Evolutionary conservation across 2,329 filamentous ascomycete species (phyloP), one percentile per base, ranked within the genome.

Genomic region (Scedosporium aurantiacum): DNA sequence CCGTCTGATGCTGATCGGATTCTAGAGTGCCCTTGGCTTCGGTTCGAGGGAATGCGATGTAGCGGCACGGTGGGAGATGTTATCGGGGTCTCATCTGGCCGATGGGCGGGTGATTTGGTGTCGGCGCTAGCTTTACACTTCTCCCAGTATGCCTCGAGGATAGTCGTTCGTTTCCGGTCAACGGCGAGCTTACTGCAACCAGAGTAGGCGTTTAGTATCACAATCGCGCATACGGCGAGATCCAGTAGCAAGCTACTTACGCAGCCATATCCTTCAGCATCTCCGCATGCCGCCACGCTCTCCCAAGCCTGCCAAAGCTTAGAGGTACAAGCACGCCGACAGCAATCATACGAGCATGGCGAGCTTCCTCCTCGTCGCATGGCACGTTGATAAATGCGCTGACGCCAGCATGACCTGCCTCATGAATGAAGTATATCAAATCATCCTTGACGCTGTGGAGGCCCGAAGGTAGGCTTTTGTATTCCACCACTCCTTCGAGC

Each of bases 391-490:
- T 79, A 71, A 97, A 99, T 28, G 92, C 91, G 76, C 91, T 96
- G 67, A 97, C 80, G 28, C 94, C 94, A 4, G 91, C 92, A 75
- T 91, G 87, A 55, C 84, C 80, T 57, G 83, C 78, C 63, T 84
- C 87, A 70, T 97, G 91, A 52, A 96, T 86, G 72, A 97, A 99
- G 78, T 97, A 99, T 69, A 91, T 90, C 59, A 97, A 79, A 73
- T 99, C 94, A 66, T 92, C 85, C 37, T 87, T 79, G 21, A 97
- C 90, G 62, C 90, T 89, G 75, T 99, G 94, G 58, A 97, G 75
- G 25, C 94, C 94, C 0, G 93, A 97, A 2, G 94, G 94, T 56
- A 99, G 81, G 64, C 91, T 95, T 75, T 97, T 97, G 82, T 91
- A 99, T 75, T 99, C 94, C 69, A 97, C 91, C 25, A 89, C 85